Evolutionary conservation across 176 grass and related monocot genomes (phyloP).

Genomic region (Carex pumila): DNA sequence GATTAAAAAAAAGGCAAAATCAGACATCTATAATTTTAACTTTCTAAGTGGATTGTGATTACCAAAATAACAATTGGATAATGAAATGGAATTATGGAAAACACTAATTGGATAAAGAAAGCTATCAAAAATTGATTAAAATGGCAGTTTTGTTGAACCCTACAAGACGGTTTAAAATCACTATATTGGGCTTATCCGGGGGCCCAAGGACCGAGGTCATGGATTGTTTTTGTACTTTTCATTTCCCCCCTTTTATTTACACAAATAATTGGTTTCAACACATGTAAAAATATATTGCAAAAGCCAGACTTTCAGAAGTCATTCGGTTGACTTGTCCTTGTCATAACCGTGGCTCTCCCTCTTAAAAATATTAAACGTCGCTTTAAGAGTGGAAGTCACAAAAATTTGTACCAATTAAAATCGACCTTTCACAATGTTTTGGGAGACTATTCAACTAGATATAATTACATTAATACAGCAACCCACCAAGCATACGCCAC

Average conservation of each 20-base stretch:
- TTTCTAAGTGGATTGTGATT: too few species aligned
- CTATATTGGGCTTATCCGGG: not conserved
- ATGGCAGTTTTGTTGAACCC: too few species aligned
- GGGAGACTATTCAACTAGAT: not conserved
- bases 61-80: too few species aligned
- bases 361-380: not conserved
- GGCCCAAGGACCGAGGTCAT: not conserved
- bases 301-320: not conserved
- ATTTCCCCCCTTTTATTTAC: not conserved
- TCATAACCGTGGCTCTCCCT: not conserved
- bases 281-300: not conserved
- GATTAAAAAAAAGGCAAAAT: too few species aligned
- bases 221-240: not conserved
- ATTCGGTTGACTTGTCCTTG: not conserved
- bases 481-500: too few species aligned
- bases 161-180: not conserved
- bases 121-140: too few species aligned
- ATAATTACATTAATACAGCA: not conserved
- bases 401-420: slow-evolving; percentile 6
- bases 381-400: not conserved
- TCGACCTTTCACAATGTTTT: not conserved
- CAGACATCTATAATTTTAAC: too few species aligned
- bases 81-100: too few species aligned
- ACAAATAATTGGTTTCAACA: not conserved
- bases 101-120: too few species aligned